Conservation (phyloP, 1,284 basidiomycete species). For the Cryptococcus sp. region DNA sequence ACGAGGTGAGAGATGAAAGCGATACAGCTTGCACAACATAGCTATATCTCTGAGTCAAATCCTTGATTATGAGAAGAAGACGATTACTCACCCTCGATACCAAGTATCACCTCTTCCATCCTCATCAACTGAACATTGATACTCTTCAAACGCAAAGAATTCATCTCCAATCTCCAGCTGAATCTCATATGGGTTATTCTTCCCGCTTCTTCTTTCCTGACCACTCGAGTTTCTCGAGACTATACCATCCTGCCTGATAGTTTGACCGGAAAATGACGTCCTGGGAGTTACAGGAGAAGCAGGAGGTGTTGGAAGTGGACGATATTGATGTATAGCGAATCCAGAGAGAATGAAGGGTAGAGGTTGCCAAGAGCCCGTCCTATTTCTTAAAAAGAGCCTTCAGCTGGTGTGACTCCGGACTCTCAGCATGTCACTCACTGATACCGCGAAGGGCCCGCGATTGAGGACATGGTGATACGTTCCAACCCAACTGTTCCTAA, state of each 20-base stretch:
- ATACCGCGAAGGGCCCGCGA: background rate
- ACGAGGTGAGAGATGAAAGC: constrained; percentile 58
- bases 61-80: background rate
- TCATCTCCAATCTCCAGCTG: constrained; percentile 73
- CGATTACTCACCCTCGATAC: constrained; percentile 72
- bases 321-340: constrained; percentile 38
- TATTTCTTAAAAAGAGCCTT: background rate
- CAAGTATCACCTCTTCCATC: constrained; percentile 71
- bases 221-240: background rate
- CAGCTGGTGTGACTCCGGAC: background rate
- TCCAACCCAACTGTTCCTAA: no score
- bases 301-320: constrained; percentile 24
- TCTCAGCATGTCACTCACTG: background rate
- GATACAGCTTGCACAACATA: constrained; percentile 80
- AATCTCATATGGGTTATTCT: constrained; percentile 42
- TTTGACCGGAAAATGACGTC: background rate
- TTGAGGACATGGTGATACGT: background rate
- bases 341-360: constrained; percentile 43
- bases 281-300: constrained; percentile 6
- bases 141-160: constrained; percentile 91
- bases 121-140: constrained; percentile 48
- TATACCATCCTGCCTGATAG: background rate
- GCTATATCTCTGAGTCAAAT: constrained; percentile 48
- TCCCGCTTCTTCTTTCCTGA: constrained; percentile 7
- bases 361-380: constrained; percentile 35